A percentile compares a stretch with the other conserved stretches of the same genome.
Evolutionary conservation across 2,329 filamentous ascomycete species (phyloP).

Genomic region (Drechslerella dactyloides): DNA sequence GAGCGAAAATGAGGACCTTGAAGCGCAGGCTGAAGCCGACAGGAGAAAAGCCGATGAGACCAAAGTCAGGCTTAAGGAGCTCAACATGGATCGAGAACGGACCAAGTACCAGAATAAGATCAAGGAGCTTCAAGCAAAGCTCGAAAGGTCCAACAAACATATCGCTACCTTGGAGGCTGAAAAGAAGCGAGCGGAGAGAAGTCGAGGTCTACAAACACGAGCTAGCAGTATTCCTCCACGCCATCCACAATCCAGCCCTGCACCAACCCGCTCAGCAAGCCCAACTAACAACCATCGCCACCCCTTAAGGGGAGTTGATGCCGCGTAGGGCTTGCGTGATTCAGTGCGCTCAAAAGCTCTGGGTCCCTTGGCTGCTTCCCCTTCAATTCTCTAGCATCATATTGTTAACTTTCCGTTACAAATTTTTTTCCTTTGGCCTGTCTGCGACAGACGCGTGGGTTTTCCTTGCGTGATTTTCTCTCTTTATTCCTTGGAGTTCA

Average conservation of each 20-base stretch:
- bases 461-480: too few relatives aligned
- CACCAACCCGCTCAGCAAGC: slow-evolving; percentile 37
- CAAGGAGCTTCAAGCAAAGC: slow-evolving; percentile 21
- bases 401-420: background rate
- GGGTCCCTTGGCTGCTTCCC: background rate
- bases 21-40: slow-evolving; percentile 12
- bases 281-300: slow-evolving; percentile 25
- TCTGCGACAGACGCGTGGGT: too few relatives aligned
- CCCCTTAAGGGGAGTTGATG: slow-evolving; percentile 21
- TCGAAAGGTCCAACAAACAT: slow-evolving; percentile 27
- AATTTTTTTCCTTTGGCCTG: background rate
- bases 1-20: slow-evolving; percentile 13
- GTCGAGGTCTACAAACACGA: slow-evolving; percentile 30
- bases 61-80: slow-evolving; percentile 25
- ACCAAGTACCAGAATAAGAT: slow-evolving; percentile 20
- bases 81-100: slow-evolving; percentile 35
- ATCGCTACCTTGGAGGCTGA: slow-evolving; percentile 26
- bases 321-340: background rate
- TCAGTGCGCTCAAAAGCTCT: too few relatives aligned
- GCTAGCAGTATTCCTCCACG: slow-evolving; percentile 38
- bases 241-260: slow-evolving; percentile 37
- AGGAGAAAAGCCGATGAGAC: slow-evolving; percentile 17
- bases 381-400: background rate
- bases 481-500: background rate
- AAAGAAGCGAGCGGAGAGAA: slow-evolving; percentile 34